Conservation (phyloP, 768 basidiomycete species). For the Udeniomyces megalosporus region DNA sequence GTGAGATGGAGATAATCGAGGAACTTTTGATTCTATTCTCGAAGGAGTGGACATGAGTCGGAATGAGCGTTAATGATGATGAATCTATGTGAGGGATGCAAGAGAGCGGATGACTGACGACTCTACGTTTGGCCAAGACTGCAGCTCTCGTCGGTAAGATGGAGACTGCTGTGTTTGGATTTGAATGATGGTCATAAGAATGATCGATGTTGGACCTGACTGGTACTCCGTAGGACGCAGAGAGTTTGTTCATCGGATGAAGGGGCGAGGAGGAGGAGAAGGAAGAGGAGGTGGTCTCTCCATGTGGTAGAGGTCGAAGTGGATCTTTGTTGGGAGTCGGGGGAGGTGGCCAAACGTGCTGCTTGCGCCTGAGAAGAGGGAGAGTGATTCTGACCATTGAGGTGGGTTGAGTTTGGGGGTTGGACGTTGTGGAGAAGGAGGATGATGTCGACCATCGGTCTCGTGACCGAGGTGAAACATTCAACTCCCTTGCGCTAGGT, state of each 20-base stretch:
- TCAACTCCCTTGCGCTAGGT: too few relatives aligned
- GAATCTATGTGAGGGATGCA: background rate
- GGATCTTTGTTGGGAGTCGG: background rate
- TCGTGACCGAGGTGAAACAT: too few relatives aligned
- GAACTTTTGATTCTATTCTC: background rate
- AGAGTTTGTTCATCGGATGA: background rate
- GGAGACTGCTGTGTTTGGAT: too few relatives aligned
- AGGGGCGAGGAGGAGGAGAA: slow-evolving; percentile 14
- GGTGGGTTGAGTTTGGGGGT: too few relatives aligned
- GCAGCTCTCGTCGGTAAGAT: background rate
- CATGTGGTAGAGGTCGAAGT: background rate
- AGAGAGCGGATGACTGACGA: background rate
- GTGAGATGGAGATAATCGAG: slow-evolving; percentile 9
- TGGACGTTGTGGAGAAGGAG: too few relatives aligned
- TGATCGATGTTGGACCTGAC: background rate
- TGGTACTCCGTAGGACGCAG: background rate
- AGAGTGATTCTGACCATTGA: slow-evolving; percentile 1
- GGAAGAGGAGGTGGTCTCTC: background rate
- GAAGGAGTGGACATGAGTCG: background rate
- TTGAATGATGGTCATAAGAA: too few relatives aligned
- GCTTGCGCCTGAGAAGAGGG: background rate
- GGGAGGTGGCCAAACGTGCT: slow-evolving; percentile 1
- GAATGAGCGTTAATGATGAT: background rate
- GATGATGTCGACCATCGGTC: too few relatives aligned
- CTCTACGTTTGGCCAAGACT: slow-evolving; percentile 9